Evolutionary conservation across 2,329 filamentous ascomycete species (phyloP).

Genomic region (Botrytis aclada): DNA sequence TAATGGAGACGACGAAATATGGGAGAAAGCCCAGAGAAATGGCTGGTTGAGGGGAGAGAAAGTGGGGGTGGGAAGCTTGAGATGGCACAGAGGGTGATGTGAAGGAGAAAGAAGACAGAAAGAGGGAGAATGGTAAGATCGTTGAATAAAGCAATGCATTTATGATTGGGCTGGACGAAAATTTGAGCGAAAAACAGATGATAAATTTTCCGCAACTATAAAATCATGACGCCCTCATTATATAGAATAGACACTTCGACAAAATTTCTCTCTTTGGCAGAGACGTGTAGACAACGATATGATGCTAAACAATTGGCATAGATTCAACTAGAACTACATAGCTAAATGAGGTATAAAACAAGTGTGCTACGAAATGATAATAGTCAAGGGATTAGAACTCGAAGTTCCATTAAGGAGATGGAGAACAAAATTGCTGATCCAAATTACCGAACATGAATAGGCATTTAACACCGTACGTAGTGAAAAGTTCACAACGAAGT

Average conservation of each 20-base stretch:
- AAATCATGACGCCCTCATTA: background rate
- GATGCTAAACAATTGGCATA: background rate
- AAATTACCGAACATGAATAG: background rate
- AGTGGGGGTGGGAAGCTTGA: background rate
- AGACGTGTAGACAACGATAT: background rate
- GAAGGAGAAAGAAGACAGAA: background rate
- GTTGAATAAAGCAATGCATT: background rate
- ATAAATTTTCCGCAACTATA: background rate
- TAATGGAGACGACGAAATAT: background rate
- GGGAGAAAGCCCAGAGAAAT: background rate
- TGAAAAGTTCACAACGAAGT: background rate
- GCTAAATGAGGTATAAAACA: background rate
- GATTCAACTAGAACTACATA: background rate
- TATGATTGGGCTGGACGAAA: background rate
- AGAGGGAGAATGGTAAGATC: background rate
- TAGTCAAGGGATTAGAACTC: background rate
- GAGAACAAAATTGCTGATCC: background rate
- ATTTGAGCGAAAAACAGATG: background rate
- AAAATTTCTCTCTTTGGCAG: background rate
- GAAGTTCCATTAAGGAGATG: background rate
- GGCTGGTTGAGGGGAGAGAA: background rate
- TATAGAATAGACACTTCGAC: background rate
- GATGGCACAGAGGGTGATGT: background rate
- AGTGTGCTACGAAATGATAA: background rate
- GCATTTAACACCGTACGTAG: background rate